Percentiles rank a stretch among this genome's conserved stretches.
phyloP scores from a whole-genome alignment of 1,139 yeast species.

The Sugiyamaella castrensis region DNA sequence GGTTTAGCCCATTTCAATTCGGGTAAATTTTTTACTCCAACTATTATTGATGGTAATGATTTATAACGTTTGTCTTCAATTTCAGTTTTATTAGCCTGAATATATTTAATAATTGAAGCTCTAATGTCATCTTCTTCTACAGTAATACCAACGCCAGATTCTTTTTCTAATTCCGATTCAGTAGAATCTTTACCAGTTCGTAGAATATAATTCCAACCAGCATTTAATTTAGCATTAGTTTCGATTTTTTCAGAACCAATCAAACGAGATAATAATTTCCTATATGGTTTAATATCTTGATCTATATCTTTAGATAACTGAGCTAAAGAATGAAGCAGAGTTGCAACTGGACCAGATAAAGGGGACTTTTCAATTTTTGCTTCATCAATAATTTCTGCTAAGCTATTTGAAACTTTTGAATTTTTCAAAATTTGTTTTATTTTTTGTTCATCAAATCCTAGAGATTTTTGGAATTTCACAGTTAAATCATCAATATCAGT shows the following conservation, averaged over 20 bases:
- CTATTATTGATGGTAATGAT: conserved; percentile 70
- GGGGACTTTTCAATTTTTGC: conserved; percentile 42
- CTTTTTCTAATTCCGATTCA: conserved; percentile 51
- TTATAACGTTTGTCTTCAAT: conserved; percentile 73
- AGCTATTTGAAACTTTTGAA: conserved; percentile 72
- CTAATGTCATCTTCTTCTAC: conserved; percentile 65
- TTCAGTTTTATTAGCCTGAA: conserved; percentile 54
- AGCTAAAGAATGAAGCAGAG: conserved; percentile 76
- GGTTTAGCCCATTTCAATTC: conserved; percentile 92
- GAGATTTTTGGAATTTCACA: conserved; percentile 46
- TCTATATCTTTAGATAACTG: conserved; percentile 38
- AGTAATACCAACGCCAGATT: conserved; percentile 79
- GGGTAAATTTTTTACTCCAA: conserved; percentile 69
- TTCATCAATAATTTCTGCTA: conserved; percentile 49
- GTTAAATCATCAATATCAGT: conserved; percentile 35
- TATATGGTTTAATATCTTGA: conserved; percentile 34
- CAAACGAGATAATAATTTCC: conserved; percentile 55
- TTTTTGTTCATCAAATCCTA: conserved; percentile 52
- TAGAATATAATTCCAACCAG: conserved; percentile 70
- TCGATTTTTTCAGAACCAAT: conserved; percentile 57
- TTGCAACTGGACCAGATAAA: conserved; percentile 34
- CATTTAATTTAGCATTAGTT: conserved; percentile 70
- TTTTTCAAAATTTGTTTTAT: conserved; percentile 69
- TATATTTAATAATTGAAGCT: conserved; percentile 54
- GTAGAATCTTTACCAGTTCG: conserved; percentile 43